Percentiles rank a stretch among this genome's conserved stretches.
phyloP scores from a whole-genome alignment of 805 yeast genomes.

The Candida oleophila region DNA sequence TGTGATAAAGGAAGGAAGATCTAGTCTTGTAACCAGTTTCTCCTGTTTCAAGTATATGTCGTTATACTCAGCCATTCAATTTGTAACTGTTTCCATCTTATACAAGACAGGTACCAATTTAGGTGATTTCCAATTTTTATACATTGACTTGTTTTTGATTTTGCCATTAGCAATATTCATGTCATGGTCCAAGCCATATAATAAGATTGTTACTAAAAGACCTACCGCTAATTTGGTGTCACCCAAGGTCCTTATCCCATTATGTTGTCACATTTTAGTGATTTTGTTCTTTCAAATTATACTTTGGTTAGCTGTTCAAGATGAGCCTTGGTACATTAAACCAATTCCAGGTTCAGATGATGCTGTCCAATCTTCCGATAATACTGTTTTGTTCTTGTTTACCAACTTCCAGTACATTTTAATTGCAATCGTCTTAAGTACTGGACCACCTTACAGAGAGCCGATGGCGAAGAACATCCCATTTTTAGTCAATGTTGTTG shows the following conservation, averaged over 20 bases:
- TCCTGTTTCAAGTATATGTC: conserved; percentile 98
- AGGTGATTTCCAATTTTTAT: conserved; percentile 95
- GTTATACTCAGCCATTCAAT: conserved; percentile 93
- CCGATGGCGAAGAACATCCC: conserved; percentile 67
- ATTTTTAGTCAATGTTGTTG: conserved; percentile 60
- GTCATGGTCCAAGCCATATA: conserved; percentile 93
- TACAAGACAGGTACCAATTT: conserved; percentile 88
- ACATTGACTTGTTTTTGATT: conserved; percentile 87
- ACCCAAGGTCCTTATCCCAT: conserved; percentile 79
- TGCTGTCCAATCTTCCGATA: conserved; percentile 83
- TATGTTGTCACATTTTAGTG: conserved; percentile 73
- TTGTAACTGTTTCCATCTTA: conserved; percentile 78
- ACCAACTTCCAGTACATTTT: conserved; percentile 88
- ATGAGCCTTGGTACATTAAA: conserved; percentile 69
- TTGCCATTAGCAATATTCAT: conserved; percentile 93
- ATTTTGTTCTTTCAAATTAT: conserved; percentile 62
- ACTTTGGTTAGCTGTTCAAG: conserved; percentile 62
- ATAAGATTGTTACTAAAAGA: conserved; percentile 59
- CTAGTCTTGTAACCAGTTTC: conserved; percentile 91
- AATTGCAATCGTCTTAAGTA: conserved; percentile 79
- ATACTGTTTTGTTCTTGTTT: conserved; percentile 77
- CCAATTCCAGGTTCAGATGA: conserved; percentile 82
- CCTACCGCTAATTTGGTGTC: conserved; percentile 95
- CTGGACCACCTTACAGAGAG: conserved; percentile 91
- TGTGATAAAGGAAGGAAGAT: conserved; percentile 92